Evolutionary conservation across 2,329 filamentous ascomycete genomes (phyloP), one percentile per base, ranked within the genome.

Genomic region (Xylariales sp.): DNA sequence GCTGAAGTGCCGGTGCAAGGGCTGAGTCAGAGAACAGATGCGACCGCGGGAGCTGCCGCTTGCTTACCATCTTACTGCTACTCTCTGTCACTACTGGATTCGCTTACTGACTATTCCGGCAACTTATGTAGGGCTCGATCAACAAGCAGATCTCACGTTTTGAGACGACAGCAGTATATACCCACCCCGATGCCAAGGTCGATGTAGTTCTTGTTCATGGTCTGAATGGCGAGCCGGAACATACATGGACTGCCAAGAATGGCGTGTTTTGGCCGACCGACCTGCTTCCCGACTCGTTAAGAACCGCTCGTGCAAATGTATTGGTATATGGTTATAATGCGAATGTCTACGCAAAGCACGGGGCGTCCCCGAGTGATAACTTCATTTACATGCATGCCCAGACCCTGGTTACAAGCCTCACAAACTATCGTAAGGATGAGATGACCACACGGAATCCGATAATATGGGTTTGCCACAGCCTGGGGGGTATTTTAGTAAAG

Each of bases 241-340:
- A 70, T 44, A 84, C 82, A 31, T 88, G 83, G 74, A 73, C 67
- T 4, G 61, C 71, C 14, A 62, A 61, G 45, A 72, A 77, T 44
- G 70, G 70, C 27, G 66, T 77, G 20, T 87, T 83, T 60, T 88
- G 84, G 84, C 84, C 84, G 0, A 62, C 69, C 11, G 78, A 87
- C 44, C 69, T 88, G 12, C 68, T 88, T 2, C 83, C 84, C 0
- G 55, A 62, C 1, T 70, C 81, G 3, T 63, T 88, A 13, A 70
- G 68, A 37, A 63, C 68, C 8, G 66, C 68, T 10, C 72, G 72
- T 17, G 81, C 80, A 37, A 78, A 85, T 36, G 66, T 88, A 15
- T 60, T 88, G 38, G 81, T 83, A 1, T 88, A 87, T 53, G 84
- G 84, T 17, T 88, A 88, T 56, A 85, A 88, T 55, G 82, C 83